phyloP scores from a whole-genome alignment of 2,329 filamentous ascomycete species.

The Coniochaeta prunicola region DNA sequence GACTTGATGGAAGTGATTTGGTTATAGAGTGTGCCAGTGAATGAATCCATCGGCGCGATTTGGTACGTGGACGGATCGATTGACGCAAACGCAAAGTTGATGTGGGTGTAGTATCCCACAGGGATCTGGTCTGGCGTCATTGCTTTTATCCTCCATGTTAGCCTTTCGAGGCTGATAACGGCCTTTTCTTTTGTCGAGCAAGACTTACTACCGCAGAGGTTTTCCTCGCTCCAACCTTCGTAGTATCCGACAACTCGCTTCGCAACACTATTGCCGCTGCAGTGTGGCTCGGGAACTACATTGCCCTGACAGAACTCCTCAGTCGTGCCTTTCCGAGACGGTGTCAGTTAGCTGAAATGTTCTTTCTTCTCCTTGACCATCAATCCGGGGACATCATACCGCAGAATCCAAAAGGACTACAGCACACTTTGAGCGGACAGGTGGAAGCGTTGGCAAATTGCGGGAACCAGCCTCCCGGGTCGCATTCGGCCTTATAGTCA shows the following conservation, averaged over 20 bases:
- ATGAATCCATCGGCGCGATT: neutral
- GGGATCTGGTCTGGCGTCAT: neutral
- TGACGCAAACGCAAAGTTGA: neutral
- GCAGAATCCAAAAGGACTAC: conserved; percentile 22
- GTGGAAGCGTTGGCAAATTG: conserved; percentile 23
- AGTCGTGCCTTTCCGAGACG: too few relatives aligned
- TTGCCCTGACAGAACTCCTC: neutral
- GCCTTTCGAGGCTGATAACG: too few relatives aligned
- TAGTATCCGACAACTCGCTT: conserved; percentile 16
- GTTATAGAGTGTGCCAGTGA: neutral
- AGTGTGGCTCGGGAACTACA: neutral
- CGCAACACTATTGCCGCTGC: neutral
- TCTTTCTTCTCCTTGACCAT: too few relatives aligned
- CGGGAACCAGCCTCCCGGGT: neutral
- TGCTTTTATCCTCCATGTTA: too few relatives aligned
- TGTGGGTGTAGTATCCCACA: neutral
- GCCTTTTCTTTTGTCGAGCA: too few relatives aligned
- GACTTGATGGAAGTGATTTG: conserved; percentile 12
- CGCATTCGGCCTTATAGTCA: neutral
- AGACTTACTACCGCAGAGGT: neutral
- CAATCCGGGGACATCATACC: too few relatives aligned
- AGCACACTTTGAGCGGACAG: conserved; percentile 36
- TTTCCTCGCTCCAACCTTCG: conserved; percentile 8
- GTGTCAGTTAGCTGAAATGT: too few relatives aligned
- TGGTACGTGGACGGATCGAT: neutral